A percentile compares a stretch with the other conserved stretches of the same genome.
Conservation (phyloP, 176 grass and related monocot species). For the Leersia perrieri region DNA sequence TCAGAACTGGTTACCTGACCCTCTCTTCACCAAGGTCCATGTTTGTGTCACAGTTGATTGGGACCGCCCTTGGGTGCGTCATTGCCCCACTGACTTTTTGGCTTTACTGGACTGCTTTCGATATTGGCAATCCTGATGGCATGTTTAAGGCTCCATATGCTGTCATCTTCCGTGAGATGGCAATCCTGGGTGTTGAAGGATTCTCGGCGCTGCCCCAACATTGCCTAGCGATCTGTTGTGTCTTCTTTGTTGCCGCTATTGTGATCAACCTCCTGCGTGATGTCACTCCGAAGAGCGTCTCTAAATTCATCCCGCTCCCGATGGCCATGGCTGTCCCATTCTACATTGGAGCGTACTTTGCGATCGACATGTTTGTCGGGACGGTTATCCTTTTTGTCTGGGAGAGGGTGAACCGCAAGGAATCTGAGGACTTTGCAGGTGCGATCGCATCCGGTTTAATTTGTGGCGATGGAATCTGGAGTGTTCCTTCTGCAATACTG, state of each 20-base stretch:
- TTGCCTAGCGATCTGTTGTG: slow-evolving; percentile 63
- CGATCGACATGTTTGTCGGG: slow-evolving; percentile 85
- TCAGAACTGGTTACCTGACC: slow-evolving; percentile 91
- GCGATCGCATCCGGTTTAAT: slow-evolving; percentile 81
- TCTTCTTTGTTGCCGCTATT: slow-evolving; percentile 58
- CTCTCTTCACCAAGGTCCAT: slow-evolving; percentile 79
- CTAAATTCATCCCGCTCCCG: slow-evolving; percentile 69
- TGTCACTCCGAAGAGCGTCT: slow-evolving; percentile 42
- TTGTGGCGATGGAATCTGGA: slow-evolving; percentile 93
- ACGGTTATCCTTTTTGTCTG: slow-evolving; percentile 70
- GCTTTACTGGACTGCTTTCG: slow-evolving; percentile 81
- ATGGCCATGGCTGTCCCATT: slow-evolving; percentile 93
- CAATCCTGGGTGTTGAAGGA: slow-evolving; percentile 74
- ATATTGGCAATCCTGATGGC: slow-evolving; percentile 71
- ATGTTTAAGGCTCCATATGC: slow-evolving; percentile 88
- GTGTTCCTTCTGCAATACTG: slow-evolving; percentile 65
- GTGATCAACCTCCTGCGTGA: slow-evolving; percentile 65
- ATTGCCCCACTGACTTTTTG: slow-evolving; percentile 87
- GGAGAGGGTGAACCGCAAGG: slow-evolving; percentile 65
- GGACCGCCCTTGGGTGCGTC: slow-evolving; percentile 69
- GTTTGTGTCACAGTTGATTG: slow-evolving; percentile 87
- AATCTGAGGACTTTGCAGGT: slow-evolving; percentile 61
- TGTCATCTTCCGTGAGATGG: slow-evolving; percentile 76
- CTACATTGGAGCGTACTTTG: slow-evolving; percentile 91
- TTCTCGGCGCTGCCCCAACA: slow-evolving; percentile 70